phyloP scores from a whole-genome alignment of 345 rosid genomes.

The Aurinia saxatilis region DNA sequence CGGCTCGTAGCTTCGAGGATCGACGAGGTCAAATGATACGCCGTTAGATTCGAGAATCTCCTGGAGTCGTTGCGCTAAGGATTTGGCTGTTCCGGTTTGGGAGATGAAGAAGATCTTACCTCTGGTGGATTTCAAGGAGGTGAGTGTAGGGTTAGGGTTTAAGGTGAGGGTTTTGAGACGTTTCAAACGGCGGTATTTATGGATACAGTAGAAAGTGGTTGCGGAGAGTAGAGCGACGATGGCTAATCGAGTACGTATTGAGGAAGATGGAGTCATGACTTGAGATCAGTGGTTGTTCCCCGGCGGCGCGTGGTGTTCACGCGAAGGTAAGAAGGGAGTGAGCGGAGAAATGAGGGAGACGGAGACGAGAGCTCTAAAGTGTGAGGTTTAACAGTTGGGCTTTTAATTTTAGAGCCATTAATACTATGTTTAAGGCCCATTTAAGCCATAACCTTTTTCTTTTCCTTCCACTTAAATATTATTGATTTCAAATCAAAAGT shows the following conservation, averaged over 20 bases:
- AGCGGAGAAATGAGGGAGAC: background rate
- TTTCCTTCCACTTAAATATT: too few species aligned
- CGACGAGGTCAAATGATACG: slow-evolving; percentile 61
- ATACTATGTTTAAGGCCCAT: background rate
- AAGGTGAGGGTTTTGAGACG: slow-evolving; percentile 32
- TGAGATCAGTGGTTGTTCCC: background rate
- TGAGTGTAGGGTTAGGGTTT: slow-evolving; percentile 21
- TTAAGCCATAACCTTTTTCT: too few species aligned
- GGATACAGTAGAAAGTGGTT: slow-evolving; percentile 71
- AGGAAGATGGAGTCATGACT: slow-evolving; percentile 32
- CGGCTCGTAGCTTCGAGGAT: slow-evolving; percentile 74
- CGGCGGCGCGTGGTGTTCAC: slow-evolving; percentile 28
- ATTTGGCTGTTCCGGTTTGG: slow-evolving; percentile 71
- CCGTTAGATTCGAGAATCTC: slow-evolving; percentile 31
- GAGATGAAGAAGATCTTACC: slow-evolving; percentile 76
- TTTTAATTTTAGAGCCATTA: background rate
- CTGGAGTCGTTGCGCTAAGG: slow-evolving; percentile 60
- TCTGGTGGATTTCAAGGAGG: background rate
- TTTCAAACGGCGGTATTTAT: slow-evolving; percentile 68
- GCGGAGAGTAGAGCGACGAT: slow-evolving; percentile 75
- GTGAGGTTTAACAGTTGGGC: background rate
- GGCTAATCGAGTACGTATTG: slow-evolving; percentile 51
- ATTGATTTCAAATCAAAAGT: too few species aligned
- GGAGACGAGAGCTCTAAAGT: background rate
- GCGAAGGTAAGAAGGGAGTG: background rate